Percentiles rank a stretch among this genome's conserved stretches.
phyloP scores from a whole-genome alignment of 108 stramenopile genomes.

The Aurantiochytrium sp. region DNA sequence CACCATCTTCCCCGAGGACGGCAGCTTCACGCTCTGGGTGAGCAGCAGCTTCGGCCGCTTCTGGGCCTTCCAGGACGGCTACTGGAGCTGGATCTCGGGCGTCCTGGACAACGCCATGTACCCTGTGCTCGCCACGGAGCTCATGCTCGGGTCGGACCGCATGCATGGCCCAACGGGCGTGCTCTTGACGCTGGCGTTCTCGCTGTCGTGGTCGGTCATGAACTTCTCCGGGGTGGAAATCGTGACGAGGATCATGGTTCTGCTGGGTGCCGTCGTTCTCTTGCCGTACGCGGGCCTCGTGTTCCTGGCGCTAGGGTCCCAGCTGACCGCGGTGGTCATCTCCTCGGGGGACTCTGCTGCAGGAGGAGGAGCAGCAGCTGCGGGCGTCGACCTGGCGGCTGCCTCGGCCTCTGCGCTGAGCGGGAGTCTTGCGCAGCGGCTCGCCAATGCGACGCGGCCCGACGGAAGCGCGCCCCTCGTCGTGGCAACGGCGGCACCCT shows the following conservation, averaged over 20 bases:
- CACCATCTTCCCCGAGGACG: constrained; percentile 1
- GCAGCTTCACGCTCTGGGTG: constrained; percentile 23
- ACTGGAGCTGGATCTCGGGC: constrained; percentile 17
- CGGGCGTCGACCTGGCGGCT: neutral
- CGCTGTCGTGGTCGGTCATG: neutral
- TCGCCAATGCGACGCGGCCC: no score
- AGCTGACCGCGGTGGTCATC: neutral
- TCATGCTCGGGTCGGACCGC: neutral
- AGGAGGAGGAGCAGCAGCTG: no score
- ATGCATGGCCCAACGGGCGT: neutral
- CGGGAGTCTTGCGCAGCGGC: neutral
- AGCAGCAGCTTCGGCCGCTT: neutral
- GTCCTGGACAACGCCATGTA: constrained; percentile 30
- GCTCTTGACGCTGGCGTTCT: neutral
- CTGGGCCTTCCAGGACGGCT: constrained; percentile 24
- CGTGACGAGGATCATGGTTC: neutral
- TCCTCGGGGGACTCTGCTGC: no score
- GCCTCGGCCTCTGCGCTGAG: neutral
- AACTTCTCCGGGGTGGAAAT: neutral
- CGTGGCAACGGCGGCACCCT: neutral
- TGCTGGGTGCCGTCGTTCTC: neutral
- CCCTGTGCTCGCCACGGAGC: neutral
- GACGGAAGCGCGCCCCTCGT: no score
- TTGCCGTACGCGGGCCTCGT: neutral
- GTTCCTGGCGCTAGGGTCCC: neutral